Percentiles rank a stretch among this genome's conserved stretches.
Conservation (phyloP, 2,329 filamentous ascomycete genomes). For the Fusarium brachygibbosum region DNA sequence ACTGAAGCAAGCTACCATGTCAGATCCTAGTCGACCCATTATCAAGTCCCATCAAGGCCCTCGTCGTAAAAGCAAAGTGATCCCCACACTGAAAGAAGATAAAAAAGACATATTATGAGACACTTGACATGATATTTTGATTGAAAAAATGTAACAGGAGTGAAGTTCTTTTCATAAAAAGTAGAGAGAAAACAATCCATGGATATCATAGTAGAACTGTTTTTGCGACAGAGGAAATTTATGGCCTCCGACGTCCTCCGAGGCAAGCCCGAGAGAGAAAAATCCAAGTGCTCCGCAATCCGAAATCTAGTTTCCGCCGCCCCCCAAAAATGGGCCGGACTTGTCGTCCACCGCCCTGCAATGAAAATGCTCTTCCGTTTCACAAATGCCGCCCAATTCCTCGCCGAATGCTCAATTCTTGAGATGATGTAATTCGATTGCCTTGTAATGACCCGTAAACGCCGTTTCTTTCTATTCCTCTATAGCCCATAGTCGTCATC, state of each 20-base stretch:
- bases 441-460: constrained; percentile 52
- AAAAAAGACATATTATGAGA: constrained; percentile 19
- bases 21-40: constrained; percentile 28
- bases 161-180: constrained; percentile 45
- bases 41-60: constrained; percentile 22
- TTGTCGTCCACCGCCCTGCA: constrained; percentile 27
- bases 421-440: constrained; percentile 47
- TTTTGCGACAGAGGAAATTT: constrained; percentile 43
- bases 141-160: constrained; percentile 43
- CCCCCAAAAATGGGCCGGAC: constrained; percentile 30
- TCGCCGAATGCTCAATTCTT: constrained; percentile 45
- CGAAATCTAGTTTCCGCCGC: constrained; percentile 48
- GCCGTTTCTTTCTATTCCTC: constrained; percentile 58
- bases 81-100: constrained; percentile 22
- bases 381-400: constrained; percentile 47
- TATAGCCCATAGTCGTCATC: constrained; percentile 57
- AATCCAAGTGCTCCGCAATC: constrained; percentile 52
- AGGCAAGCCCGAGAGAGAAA: constrained; percentile 49
- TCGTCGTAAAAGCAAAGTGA: constrained; percentile 18
- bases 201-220: constrained; percentile 44
- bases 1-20: constrained; percentile 7
- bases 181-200: constrained; percentile 26
- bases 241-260: constrained; percentile 46
- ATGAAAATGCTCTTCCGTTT: constrained; percentile 43
- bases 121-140: constrained; percentile 36